Base-by-base conservation (phyloP, 371 early-diverging fungal genomes). In the Syncephalastrum racemosum region DNA sequence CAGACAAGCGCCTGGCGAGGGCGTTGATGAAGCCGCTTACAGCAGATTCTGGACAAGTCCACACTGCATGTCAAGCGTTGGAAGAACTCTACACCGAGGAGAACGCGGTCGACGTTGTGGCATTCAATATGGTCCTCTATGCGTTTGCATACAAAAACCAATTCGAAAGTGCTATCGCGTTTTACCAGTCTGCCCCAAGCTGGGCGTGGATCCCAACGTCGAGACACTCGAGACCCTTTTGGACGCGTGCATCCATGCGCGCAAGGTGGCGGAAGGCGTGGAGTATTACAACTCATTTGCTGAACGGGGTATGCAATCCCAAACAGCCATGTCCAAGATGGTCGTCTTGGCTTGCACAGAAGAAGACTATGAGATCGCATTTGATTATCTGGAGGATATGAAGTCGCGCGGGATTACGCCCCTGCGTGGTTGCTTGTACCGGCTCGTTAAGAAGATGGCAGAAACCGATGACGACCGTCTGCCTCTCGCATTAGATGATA, bases 331-430 rank as follows among this genome's bases (percentile, higher is more conserved):
- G 56, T 82, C 79, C 62, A 78, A 77, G 22, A 77, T 91, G 84
- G 77, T 88, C 6, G 52, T 67, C 0, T 52, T 89, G 19, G 64
- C 62, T 41, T 72, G 76, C n/a, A 78, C 77, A 0, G 80, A 83
- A 53, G 77, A 77, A 15, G 76, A 85, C 65, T 91, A 89, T 58
- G 90, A 90, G 63, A 87, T 84, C 20, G 90, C 89, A 8, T 91
- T 91, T 56, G 66, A 68, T 42, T 90, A 88, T 47, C 65, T 91
- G 58, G 90, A 90, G 66, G 73, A 85, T 42, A 88, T 89, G 86
- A 87, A 88, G 63, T 60, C 78, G 15, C 66, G 70, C 18, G 73
- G 74, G 27, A 73, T 85, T 58, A 69, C 79, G 18, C 92, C 92
- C 0, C 59, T 71, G 1, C 78, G 80, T 55, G 68, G 76, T 2